Base-by-base conservation (phyloP, 2,329 filamentous ascomycete genomes). In the Microdochium paspali region DNA sequence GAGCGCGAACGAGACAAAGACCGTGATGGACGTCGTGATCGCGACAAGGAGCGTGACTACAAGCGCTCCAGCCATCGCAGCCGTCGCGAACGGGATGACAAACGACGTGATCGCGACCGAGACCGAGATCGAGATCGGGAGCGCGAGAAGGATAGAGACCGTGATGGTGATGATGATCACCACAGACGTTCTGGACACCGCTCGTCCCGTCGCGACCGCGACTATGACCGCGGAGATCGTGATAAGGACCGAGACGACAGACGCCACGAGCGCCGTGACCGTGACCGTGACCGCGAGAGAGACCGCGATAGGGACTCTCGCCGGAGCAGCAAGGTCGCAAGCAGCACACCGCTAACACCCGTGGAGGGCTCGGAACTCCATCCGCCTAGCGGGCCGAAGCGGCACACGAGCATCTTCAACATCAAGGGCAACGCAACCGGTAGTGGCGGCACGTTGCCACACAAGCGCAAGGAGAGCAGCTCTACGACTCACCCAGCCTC, bases 51-150 rank as follows among this genome's bases (percentile, higher is more conserved):
- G n/a, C 42, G 42, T n/a, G 42, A 40, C 12, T 20, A 44, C 31
- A 79, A 74, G 53, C 66, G 74, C 47, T 74, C 77, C 6, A 72
- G 73, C 44, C 78, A 82, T 55, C 78, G 80, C 51, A 81, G 80
- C 54, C 81, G 77, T 46, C 75, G 74, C 53, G 79, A 85, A 39
- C 71, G 72, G 49, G 70, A 69, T 48, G 62, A 62, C 25, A 72
- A 77, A 44, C 61, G 69, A 46, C 68, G 71, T 40, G 66, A 68
- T 21, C 66, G 58, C 56, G 67, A 66, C 55, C 68, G 62, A 47
- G 68, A 73, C 44, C 70, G 70, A 24, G 66, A 74, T 51, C 65
- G 70, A 40, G 68, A 72, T 24, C 68, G 71, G 32, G 69, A 74
- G 24, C 61, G 64, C 45, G 56, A 58, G 24, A 56, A 57, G 44